phyloP scores from a whole-genome alignment of 352 stramenopile species.

The Phytopythium litorale region DNA sequence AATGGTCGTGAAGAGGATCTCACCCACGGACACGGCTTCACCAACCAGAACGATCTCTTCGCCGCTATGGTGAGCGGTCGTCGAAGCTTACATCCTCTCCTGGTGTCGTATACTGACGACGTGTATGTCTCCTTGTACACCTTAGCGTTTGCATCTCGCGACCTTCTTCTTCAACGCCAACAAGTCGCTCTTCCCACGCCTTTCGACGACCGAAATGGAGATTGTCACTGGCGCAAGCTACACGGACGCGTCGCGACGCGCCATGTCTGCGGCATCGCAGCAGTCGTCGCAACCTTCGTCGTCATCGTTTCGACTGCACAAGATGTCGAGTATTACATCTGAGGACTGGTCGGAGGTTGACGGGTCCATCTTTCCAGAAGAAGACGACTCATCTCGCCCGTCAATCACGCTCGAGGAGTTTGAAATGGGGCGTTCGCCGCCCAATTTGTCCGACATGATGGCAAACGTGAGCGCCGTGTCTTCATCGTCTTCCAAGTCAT shows the following conservation, averaged over 20 bases:
- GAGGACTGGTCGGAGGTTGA: conserved; percentile 40
- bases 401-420: conserved; percentile 65
- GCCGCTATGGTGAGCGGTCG: conserved; percentile 40
- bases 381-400: conserved; percentile 19
- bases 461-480: background rate
- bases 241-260: conserved; percentile 22
- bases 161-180: conserved; percentile 75
- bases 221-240: conserved; percentile 30
- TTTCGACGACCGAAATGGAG: conserved; percentile 50
- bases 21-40: conserved; percentile 23
- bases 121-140: conserved; percentile 3
- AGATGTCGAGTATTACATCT: conserved; percentile 27
- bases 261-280: conserved; percentile 16
- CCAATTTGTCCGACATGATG: conserved; percentile 5
- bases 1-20: conserved; percentile 26
- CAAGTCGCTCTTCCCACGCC: conserved; percentile 39
- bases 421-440: conserved; percentile 32
- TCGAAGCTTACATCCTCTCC: background rate
- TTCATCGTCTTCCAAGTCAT: background rate
- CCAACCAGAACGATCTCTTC: conserved; percentile 49
- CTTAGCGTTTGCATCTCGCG: conserved; percentile 57
- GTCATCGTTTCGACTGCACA: conserved; percentile 17
- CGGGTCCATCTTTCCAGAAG: conserved; percentile 16
- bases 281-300: conserved; percentile 8
- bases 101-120: background rate